These are phyloP conservation scores for Aspergillus mulundensis DNA, from an alignment of 495 filamentous ascomycete species.

Conservation along the genomic window DNA sequence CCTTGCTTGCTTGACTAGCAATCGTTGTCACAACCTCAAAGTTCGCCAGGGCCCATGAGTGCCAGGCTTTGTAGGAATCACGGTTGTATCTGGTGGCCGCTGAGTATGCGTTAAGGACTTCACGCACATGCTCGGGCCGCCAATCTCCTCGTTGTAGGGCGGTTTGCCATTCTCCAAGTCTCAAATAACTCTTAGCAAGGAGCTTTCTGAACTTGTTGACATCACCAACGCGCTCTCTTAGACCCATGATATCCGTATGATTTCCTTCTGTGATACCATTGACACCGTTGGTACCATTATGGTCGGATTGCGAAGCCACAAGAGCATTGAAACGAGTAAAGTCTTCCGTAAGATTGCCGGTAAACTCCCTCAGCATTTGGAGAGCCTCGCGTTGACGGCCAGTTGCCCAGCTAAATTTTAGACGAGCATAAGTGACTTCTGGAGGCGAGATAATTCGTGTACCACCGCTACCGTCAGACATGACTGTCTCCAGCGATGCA, in stretches of 20 bases:
- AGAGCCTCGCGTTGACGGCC: conserved; percentile 69
- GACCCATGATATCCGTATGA: conserved; percentile 32
- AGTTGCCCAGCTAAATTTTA: conserved; percentile 92
- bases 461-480: conserved; percentile 50
- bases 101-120: conserved; percentile 77
- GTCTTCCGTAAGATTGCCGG: conserved; percentile 68
- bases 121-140: conserved; percentile 63
- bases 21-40: conserved; percentile 93
- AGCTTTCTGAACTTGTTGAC: conserved; percentile 57
- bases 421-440: conserved; percentile 81
- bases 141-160: conserved; percentile 78
- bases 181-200: conserved; percentile 89
- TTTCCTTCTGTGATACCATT: conserved; percentile 54
- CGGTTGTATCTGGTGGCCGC: conserved; percentile 88
- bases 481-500: conserved; percentile 66
- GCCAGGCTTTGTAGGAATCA: conserved; percentile 98
- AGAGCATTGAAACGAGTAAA: conserved; percentile 59
- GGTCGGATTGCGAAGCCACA: conserved; percentile 39
- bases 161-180: conserved; percentile 94
- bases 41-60: conserved; percentile 97
- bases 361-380: conserved; percentile 76
- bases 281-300: conserved; percentile 52
- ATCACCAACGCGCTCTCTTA: conserved; percentile 42
- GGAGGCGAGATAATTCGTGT: conserved; percentile 56
- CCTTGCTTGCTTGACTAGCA: conserved; percentile 56